Evolutionary conservation across 202 grass and related monocot genomes (phyloP), one percentile per base, ranked within the genome.

Genomic region (Brachypodium distachyon): DNA sequence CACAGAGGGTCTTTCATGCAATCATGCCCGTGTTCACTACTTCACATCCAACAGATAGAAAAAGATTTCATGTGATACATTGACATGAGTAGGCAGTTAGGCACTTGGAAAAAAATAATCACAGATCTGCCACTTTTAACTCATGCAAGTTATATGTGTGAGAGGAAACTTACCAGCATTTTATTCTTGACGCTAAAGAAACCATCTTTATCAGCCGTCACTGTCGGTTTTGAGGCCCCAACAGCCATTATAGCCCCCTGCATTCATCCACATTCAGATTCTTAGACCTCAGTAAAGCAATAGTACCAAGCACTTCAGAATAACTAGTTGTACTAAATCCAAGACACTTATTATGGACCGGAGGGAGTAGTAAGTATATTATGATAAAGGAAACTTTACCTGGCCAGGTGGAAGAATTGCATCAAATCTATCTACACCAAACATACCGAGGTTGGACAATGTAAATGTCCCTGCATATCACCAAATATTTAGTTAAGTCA

Each of bases 321-420:
- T n/a, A 56, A 82, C 23, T 66, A 22, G 14, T n/a, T n/a, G n/a
- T n/a, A n/a, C n/a, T n/a, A n/a, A n/a, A n/a, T n/a, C n/a, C n/a
- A n/a, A n/a, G n/a, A n/a, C n/a, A n/a, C n/a, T n/a, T n/a, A n/a
- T n/a, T n/a, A n/a, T n/a, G n/a, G n/a, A n/a, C n/a, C n/a, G n/a
- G n/a, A n/a, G n/a, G n/a, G n/a, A n/a, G 55, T 16, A 57, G 33
- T 0, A 59, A 63, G 27, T 46, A 48, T 27, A 44, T 39, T 6
- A 57, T 12, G 54, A 14, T 17, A 62, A 63, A 57, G 60, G 69
- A 37, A 85, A 77, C 19, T 44, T 17, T 40, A 99, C 92, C 96
- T 99, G 92, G 48, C 96, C 92, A 87, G 96, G 90, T 61, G 96
- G 96, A 96, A 98, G 95, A 69, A 98, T 98, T 27, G 95, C 95